Conservation (phyloP, 176 grass and related monocot genomes). For the Oryza meridionalis region DNA sequence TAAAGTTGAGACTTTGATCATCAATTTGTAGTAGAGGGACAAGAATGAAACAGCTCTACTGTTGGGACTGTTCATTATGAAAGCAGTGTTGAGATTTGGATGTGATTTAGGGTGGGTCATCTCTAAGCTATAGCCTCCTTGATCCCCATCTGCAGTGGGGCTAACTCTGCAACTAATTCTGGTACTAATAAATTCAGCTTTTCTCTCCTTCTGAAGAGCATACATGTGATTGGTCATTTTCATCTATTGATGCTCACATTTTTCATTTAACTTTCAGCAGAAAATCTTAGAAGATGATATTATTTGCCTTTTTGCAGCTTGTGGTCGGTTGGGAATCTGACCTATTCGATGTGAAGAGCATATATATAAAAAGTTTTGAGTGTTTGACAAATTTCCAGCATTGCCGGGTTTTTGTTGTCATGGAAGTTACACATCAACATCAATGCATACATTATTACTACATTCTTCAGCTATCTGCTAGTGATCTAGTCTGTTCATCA, state of each 20-base stretch:
- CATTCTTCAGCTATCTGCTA: neutral
- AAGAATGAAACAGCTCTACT: neutral
- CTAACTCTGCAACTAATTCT: neutral
- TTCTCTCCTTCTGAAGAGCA: neutral
- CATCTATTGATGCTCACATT: neutral
- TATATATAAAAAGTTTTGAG: neutral
- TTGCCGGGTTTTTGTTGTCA: neutral
- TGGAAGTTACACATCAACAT: neutral
- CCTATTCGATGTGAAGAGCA: neutral
- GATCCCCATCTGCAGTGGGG: neutral
- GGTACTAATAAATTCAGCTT: neutral
- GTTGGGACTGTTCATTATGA: neutral
- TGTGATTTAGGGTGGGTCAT: constrained; percentile 1
- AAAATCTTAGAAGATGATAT: neutral
- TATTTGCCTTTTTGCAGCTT: neutral
- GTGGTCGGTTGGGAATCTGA: neutral
- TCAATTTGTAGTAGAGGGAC: neutral
- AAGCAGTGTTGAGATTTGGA: neutral
- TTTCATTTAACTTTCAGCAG: constrained; percentile 2
- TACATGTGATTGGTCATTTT: neutral
- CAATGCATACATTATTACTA: neutral
- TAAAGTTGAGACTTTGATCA: neutral
- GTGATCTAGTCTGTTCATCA: neutral
- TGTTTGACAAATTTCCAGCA: neutral
- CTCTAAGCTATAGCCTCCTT: neutral